Base-by-base conservation (phyloP, 345 rosid species). In the Eucalyptus regnans region DNA sequence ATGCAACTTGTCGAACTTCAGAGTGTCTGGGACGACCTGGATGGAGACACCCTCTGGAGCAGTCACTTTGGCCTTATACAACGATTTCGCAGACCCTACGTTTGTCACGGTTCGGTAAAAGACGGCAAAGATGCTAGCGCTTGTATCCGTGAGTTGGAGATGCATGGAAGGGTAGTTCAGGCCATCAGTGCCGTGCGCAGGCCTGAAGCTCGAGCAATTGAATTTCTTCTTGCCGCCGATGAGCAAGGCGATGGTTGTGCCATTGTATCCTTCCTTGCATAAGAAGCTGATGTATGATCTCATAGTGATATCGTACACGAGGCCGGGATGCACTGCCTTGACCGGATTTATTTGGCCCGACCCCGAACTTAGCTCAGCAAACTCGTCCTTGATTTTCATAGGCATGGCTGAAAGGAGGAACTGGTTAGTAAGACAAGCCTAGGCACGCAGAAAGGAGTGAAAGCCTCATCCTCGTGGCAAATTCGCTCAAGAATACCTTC, bases 111-210 rank as follows among this genome's bases (percentile, higher is more conserved):
- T 95, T 80, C 99, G 90, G 91, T 93, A 87, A 89, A 96, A 97
- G 81, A 92, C 86, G 1, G 94, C 98, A 2, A 92, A 89, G 44
- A 96, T 92, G 23, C 66, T 88, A 16, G 92, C 87, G 2, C 87
- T 86, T 5, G 76, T 33, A 3, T 60, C n/a, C 22, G 76, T 90
- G 71, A 96, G 88, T 58, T 94, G 96, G 50, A 86, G 86, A 54
- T 96, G 98, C 97, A 97, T 96, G 14, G 99, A 90, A 46, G 99
- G 99, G 81, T 96, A 96, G 90, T 97, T 97, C 49, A 97, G 92
- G 56, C 97, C 98, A 80, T 96, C 99, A 2, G 90, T 62, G n/a
- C 99, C 99, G 25, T 46, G 37, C 33, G 92, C 95, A 29, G 91
- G 94, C 91, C 89, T 94, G 60, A 88, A 79, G 89, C 87, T 86